Evolutionary conservation across 2,329 filamentous ascomycete species (phyloP), one percentile per base, ranked within the genome.

Genomic region (Xylariaceae sp.): DNA sequence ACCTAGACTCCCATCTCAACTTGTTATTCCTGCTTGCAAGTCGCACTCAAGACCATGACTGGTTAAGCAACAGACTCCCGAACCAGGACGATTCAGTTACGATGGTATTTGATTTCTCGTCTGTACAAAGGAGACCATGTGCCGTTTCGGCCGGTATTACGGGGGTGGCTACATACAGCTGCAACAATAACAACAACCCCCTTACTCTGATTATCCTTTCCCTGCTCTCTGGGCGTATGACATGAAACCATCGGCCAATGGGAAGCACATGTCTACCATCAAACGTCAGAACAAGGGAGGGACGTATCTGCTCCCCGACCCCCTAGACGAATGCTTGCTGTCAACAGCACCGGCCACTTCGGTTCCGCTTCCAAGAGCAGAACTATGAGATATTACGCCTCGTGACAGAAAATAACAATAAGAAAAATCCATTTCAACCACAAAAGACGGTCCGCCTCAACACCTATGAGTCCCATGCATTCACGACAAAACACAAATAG

Each of bases 101-200:
- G 16, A 36, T 34, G 47, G 29, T 53, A 54, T 49, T 51, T 42
- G 30, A 42, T 50, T 55, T 36, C 44, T 54, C 19, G 47, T 42
- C 53, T 56, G 53, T 60, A 65, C 62, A 65, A 65, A 65, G 51
- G 61, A 60, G 55, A 60, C 52, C 55, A 47, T 56, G 7, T 58
- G 61, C 63, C 61, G 63, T 55, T 59, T 47, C 47, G 62, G 63
- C 63, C 57, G 49, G 56, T 64, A 66, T 65, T 66, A 65, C 58
- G 60, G 53, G 45, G 48, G 16, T 40, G 49, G 47, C 29, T 48
- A 32, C 18, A 46, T 43, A 40, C 58, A 21, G n/a, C n/a, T n/a
- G n/a, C 16, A 40, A 40, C 34, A 39, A 36, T 32, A 41, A 44
- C 41, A 51, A 36, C 16, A 29, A 12, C 26, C 22, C 44, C 54